Evolutionary conservation across 2,329 filamentous ascomycete genomes (phyloP).

Genomic region (Epichloe coenophiala): DNA sequence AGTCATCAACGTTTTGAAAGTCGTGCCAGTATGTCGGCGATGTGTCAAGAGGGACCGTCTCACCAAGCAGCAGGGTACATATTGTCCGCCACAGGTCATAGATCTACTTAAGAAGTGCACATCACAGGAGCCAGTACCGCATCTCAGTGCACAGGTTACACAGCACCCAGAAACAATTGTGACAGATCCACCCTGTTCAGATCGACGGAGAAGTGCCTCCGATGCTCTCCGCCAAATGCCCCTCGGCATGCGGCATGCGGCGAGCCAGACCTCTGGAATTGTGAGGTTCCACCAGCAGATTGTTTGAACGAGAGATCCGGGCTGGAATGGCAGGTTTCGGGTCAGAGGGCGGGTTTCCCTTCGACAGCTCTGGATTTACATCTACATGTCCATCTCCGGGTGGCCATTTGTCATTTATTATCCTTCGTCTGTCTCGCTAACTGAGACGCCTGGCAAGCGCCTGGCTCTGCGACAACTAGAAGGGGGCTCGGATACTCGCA

Average conservation of each 20-base stretch:
- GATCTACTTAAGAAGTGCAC: conserved; percentile 4
- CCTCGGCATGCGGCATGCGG: conserved; percentile 1
- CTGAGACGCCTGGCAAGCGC: conserved; percentile 5
- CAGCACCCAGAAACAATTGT: not conserved
- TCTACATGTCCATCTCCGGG: not conserved
- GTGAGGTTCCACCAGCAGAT: conserved; percentile 2
- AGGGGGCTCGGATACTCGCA: conserved; percentile 5
- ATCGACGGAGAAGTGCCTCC: not conserved
- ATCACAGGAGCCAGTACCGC: conserved; percentile 1
- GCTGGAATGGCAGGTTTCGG: not conserved
- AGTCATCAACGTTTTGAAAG: not conserved
- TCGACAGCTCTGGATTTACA: not conserved
- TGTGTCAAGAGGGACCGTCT: not conserved
- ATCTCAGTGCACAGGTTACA: conserved; percentile 6
- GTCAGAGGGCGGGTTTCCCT: not conserved
- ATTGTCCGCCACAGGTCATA: conserved; percentile 1
- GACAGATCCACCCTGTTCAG: not conserved
- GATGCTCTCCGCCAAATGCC: not conserved
- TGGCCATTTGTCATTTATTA: not conserved
- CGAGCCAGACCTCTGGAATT: conserved; percentile 3
- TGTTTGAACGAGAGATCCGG: not conserved
- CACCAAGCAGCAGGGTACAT: not conserved
- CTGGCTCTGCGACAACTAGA: not conserved
- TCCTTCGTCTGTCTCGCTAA: conserved; percentile 5
- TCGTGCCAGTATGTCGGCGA: not conserved